Conservation (phyloP, 805 yeast species). For the Jamesozyma jinghongensis region DNA sequence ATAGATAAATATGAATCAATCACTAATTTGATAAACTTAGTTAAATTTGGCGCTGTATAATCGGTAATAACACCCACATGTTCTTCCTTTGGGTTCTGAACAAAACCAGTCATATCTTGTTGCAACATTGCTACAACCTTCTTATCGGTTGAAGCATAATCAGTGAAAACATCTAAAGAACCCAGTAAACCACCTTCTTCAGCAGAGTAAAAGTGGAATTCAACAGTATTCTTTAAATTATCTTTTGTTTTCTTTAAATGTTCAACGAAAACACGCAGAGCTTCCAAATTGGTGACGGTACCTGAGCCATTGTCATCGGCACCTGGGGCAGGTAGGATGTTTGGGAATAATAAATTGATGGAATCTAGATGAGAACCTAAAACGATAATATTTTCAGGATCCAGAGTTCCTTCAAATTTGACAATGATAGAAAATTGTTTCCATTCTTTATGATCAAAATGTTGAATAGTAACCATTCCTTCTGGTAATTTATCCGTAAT, state of each 20-base stretch:
- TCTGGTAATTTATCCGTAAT: constrained; percentile 21
- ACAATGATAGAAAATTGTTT: constrained; percentile 69
- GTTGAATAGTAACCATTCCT: constrained; percentile 33
- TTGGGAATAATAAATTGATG: constrained; percentile 63
- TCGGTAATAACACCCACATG: constrained; percentile 77
- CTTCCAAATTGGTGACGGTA: constrained; percentile 66
- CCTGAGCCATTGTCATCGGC: constrained; percentile 96
- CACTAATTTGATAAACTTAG: constrained; percentile 51
- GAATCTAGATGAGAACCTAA: constrained; percentile 91
- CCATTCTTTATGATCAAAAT: constrained; percentile 62
- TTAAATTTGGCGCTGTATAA: constrained; percentile 47
- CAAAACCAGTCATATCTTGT: constrained; percentile 90
- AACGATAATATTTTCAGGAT: constrained; percentile 44
- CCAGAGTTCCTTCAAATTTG: constrained; percentile 41
- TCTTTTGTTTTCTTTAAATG: constrained; percentile 24
- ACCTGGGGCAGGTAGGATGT: constrained; percentile 70
- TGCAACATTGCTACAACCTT: constrained; percentile 78
- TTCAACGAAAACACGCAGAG: constrained; percentile 52
- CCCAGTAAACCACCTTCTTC: constrained; percentile 92
- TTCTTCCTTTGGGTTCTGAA: constrained; percentile 44
- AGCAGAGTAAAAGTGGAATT: constrained; percentile 91
- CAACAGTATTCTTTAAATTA: constrained; percentile 62
- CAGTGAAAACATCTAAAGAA: constrained; percentile 63
- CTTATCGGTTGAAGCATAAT: constrained; percentile 36
- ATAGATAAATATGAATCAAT: constrained; percentile 56